Conservation (phyloP, 306 rosid genomes). For the Corylus avellana region DNA sequence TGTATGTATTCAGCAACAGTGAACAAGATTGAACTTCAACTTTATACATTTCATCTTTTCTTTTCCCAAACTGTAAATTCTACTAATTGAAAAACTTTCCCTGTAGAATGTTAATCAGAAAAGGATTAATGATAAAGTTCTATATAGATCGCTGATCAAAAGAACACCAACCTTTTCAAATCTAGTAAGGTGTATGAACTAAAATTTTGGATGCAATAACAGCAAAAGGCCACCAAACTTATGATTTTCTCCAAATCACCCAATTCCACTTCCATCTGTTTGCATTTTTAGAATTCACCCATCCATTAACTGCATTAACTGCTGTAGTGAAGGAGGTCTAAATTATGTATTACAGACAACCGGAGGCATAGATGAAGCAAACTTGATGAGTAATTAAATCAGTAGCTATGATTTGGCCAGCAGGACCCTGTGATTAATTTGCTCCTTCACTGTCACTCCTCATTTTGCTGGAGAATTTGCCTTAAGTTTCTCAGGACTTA, state of each 20-base stretch:
- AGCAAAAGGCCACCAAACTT: background rate
- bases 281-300: background rate
- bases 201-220: background rate
- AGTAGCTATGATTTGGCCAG: background rate
- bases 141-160: background rate
- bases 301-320: background rate
- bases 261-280: background rate
- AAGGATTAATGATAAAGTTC: background rate
- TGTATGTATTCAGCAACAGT: conserved; percentile 49
- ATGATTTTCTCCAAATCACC: too few species aligned
- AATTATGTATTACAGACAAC: background rate
- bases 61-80: background rate
- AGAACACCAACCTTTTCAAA: background rate
- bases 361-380: background rate
- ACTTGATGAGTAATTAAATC: background rate
- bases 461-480: background rate
- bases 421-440: background rate
- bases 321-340: background rate
- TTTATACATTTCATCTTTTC: conserved; percentile 22
- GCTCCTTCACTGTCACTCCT: background rate
- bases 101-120: background rate
- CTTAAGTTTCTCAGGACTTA: background rate
- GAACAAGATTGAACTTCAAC: conserved; percentile 16
- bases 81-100: background rate
- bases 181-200: background rate